Conservation (phyloP, 176 grass and related monocot species). For the Puccinellia tenuiflora region DNA sequence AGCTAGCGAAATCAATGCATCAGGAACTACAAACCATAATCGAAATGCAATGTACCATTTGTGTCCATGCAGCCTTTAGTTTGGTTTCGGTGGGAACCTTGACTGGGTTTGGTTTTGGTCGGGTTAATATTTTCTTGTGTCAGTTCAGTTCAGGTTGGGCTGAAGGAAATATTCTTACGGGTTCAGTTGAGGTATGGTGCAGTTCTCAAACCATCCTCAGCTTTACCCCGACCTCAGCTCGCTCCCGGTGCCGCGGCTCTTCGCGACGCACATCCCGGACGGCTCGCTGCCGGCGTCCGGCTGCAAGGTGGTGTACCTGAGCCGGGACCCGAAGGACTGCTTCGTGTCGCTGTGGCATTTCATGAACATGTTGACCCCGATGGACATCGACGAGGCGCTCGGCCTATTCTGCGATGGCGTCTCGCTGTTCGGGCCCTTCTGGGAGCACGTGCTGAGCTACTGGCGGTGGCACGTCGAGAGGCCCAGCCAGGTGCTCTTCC, state of each 20-base stretch:
- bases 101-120: too few relatives aligned
- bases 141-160: too few relatives aligned
- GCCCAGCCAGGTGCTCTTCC: constrained; percentile 22
- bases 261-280: constrained; percentile 7
- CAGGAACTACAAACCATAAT: too few relatives aligned
- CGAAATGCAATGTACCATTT: too few relatives aligned
- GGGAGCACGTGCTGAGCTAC: constrained; percentile 24
- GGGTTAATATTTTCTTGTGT: too few relatives aligned
- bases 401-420: background rate
- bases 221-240: background rate
- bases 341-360: constrained; percentile 27
- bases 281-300: background rate
- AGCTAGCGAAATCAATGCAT: too few relatives aligned
- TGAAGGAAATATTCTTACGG: too few relatives aligned
- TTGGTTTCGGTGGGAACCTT: too few relatives aligned
- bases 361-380: background rate
- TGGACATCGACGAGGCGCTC: background rate
- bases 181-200: too few relatives aligned
- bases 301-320: constrained; percentile 7
- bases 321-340: constrained; percentile 10
- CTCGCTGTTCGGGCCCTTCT: background rate
- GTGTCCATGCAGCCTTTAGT: too few relatives aligned
- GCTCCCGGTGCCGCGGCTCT: background rate
- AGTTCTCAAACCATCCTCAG: too few relatives aligned
- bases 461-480: background rate